Evolutionary conservation across 2,329 filamentous ascomycete species (phyloP).

Genomic region (Colletotrichum eremochloae): DNA sequence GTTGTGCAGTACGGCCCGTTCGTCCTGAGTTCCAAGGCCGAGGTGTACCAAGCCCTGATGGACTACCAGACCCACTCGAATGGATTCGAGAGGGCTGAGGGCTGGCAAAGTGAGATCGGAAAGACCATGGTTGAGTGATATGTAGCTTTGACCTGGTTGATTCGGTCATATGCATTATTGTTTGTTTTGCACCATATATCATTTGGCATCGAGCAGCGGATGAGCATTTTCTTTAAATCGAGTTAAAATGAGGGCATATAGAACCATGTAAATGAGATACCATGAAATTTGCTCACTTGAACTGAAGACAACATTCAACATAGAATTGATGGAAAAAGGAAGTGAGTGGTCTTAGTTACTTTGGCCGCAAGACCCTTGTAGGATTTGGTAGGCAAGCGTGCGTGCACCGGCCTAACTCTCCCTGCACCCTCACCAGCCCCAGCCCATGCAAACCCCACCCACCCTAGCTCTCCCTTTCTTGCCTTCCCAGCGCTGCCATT

Average conservation of each 20-base stretch:
- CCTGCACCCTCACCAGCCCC: constrained; percentile 1
- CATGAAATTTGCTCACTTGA: not conserved
- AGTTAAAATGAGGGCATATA: not conserved
- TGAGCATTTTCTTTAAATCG: not conserved
- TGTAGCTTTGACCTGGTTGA: not conserved
- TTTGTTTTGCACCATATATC: constrained; percentile 3
- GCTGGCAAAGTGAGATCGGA: constrained; percentile 90
- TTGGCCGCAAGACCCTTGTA: not conserved
- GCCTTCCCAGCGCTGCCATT: not conserved
- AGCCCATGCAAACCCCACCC: not conserved
- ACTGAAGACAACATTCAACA: not conserved
- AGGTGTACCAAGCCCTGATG: constrained; percentile 81
- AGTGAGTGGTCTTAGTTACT: not conserved
- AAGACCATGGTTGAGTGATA: constrained; percentile 72
- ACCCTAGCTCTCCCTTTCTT: constrained; percentile 16
- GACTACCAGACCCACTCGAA: constrained; percentile 81
- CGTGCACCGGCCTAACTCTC: constrained; percentile 12
- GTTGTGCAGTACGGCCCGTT: constrained; percentile 90
- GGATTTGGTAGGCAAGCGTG: not conserved
- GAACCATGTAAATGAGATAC: not conserved
- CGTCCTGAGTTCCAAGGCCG: constrained; percentile 79
- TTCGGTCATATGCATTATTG: not conserved
- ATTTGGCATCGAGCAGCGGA: not conserved
- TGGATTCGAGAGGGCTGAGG: constrained; percentile 83
- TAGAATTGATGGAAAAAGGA: not conserved